Conservation (phyloP, 2,329 filamentous ascomycete genomes). For the Colletotrichum australisinense region DNA sequence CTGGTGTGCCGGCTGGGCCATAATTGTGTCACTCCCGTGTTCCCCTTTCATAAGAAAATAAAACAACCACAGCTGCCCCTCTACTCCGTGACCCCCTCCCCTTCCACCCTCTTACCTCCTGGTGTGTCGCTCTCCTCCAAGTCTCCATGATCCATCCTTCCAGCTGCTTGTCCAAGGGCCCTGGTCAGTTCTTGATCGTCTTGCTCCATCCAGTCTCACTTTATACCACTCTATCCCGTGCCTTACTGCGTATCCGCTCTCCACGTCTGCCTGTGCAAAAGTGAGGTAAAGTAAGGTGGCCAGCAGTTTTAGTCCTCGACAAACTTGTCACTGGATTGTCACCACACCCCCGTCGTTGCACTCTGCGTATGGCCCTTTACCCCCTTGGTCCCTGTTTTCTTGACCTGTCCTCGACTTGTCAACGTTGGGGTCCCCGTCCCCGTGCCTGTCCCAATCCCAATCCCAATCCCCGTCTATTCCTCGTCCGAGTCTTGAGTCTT, state of each 20-base stretch:
- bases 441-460: no score
- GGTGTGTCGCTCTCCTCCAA: not conserved
- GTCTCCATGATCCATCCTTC: slow-evolving; percentile 21
- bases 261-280: not conserved
- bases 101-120: not conserved
- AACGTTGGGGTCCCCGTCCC: not conserved
- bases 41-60: slow-evolving; percentile 36
- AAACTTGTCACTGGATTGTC: slow-evolving; percentile 33
- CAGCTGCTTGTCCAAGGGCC: slow-evolving; percentile 19
- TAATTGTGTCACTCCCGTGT: slow-evolving; percentile 35
- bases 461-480: no score
- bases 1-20: slow-evolving; percentile 26
- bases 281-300: no score
- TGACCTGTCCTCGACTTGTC: slow-evolving; percentile 1
- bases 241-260: not conserved
- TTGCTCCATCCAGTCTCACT: slow-evolving; percentile 24
- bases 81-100: not conserved
- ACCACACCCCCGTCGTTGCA: slow-evolving; percentile 15
- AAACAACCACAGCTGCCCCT: slow-evolving; percentile 31
- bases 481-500: not conserved
- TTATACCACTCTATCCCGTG: no score
- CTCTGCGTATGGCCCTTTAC: not conserved
- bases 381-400: not conserved
- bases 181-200: slow-evolving; percentile 22
- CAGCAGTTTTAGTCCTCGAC: not conserved